Conservation (phyloP, 257 asterid genomes). For the Solanum chilense region DNA sequence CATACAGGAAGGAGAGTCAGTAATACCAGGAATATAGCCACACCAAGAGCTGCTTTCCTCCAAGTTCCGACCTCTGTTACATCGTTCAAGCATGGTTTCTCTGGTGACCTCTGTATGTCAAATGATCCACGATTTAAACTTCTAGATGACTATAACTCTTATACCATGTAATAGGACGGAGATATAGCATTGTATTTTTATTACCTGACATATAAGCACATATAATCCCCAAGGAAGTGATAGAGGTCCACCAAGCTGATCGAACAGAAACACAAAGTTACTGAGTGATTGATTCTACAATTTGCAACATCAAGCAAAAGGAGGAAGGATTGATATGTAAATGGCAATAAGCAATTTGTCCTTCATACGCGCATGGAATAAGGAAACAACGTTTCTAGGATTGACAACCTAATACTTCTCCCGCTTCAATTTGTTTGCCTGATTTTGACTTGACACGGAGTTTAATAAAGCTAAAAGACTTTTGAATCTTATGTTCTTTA, state of each 20-base stretch:
- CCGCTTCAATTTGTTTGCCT: background rate
- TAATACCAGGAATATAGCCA: conserved; percentile 48
- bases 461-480: background rate
- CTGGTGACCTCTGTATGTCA: conserved; percentile 63
- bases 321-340: background rate
- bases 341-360: background rate
- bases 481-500: background rate
- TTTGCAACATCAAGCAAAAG: background rate
- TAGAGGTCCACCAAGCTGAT: conserved; percentile 91
- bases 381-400: background rate
- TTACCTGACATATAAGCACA: conserved; percentile 95
- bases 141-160: background rate
- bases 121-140: background rate
- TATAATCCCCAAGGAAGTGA: conserved; percentile 98
- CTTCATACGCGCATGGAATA: background rate
- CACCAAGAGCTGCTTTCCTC: conserved; percentile 44
- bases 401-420: background rate
- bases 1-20: conserved; percentile 88
- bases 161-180: background rate
- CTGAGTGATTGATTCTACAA: background rate
- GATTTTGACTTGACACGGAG: too few species aligned
- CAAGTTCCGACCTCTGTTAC: conserved; percentile 86
- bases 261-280: background rate
- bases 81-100: conserved; percentile 93
- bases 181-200: background rate